These are phyloP conservation scores for Alternaria longipes DNA, from an alignment of 2,329 filamentous ascomycete species.

Conservation along the genomic window DNA sequence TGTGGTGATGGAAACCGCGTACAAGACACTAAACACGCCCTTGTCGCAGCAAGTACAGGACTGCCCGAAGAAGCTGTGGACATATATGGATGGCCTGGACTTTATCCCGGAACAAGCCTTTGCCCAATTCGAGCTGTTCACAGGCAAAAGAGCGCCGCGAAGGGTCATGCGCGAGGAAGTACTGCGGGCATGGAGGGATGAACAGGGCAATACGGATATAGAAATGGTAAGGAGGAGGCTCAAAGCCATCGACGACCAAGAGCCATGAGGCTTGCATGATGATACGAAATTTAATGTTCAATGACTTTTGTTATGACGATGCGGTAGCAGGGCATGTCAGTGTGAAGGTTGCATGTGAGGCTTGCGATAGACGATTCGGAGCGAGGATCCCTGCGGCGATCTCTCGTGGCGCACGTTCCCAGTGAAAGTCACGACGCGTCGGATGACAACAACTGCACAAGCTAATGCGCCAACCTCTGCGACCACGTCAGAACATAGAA, in stretches of 20 bases:
- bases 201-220: slow-evolving; percentile 42
- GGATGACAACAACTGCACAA: slow-evolving; percentile 29
- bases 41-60: slow-evolving; percentile 72
- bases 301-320: background rate
- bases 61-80: slow-evolving; percentile 71
- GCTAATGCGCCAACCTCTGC: slow-evolving; percentile 16
- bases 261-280: slow-evolving; percentile 31
- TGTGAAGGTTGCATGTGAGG: background rate
- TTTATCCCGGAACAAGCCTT: slow-evolving; percentile 81
- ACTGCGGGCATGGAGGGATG: slow-evolving; percentile 48
- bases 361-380: background rate
- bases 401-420: slow-evolving; percentile 28
- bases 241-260: slow-evolving; percentile 48
- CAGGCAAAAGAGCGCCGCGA: slow-evolving; percentile 75
- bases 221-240: slow-evolving; percentile 46
- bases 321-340: background rate
- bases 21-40: slow-evolving; percentile 77
- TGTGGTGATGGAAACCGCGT: slow-evolving; percentile 76
- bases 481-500: slow-evolving; percentile 9
- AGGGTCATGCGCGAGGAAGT: slow-evolving; percentile 75
- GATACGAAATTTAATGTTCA: slow-evolving; percentile 3
- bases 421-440: slow-evolving; percentile 37
- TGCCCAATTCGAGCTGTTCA: slow-evolving; percentile 84
- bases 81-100: slow-evolving; percentile 78
- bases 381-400: slow-evolving; percentile 24